Base-by-base conservation (phyloP, 2,329 filamentous ascomycete genomes). In the Penicillium sp. region DNA sequence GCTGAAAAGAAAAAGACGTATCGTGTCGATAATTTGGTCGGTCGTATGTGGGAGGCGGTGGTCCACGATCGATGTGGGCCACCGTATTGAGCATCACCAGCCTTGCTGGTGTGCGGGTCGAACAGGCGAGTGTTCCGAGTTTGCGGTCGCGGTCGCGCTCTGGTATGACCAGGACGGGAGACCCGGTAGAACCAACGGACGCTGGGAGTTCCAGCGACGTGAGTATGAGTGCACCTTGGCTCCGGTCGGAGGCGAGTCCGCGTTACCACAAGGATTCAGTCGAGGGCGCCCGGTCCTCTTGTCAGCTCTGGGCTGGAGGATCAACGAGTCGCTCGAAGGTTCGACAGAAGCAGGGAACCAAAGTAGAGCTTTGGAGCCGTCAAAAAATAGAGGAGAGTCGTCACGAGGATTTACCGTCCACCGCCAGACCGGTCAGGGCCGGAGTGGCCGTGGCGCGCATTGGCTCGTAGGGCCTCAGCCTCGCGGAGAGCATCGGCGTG, bases 401-500 rank as follows among this genome's bases (percentile, higher is more conserved):
- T 28, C 39, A 20, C 24, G 13, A 36, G 13, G 16, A 25, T 61
- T 57, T 69, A 73, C 55, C 68, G 68, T 42, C 65, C 64, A 38
- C 65, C 66, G 13, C 57, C 61, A 0, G 68, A 67, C 48, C 64
- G 63, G 51, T 73, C 69, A 1, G 69, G 65, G 14, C 65, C 67
- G 9, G 69, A 64, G 41, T 72, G 61, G 7, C 67, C 67, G 31
- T 67, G 62, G 14, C 62, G 56, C 5, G 65, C 60, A 31, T 56
- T 64, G 31, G 69, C 60, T 68, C 68, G 69, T 50, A 71, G 66
- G 14, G 61, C 61, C 14, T 65, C 61, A 13, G 63, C 67, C 33
- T 72, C 70, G 48, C 69, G 69, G 50, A 62, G 60, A 4, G 70
- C 68, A 44, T 68, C 62, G 13, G 72, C 69, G n/a, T 68, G 68